phyloP scores from a whole-genome alignment of 23 red algal species.

The Gracilariopsis chorda region DNA sequence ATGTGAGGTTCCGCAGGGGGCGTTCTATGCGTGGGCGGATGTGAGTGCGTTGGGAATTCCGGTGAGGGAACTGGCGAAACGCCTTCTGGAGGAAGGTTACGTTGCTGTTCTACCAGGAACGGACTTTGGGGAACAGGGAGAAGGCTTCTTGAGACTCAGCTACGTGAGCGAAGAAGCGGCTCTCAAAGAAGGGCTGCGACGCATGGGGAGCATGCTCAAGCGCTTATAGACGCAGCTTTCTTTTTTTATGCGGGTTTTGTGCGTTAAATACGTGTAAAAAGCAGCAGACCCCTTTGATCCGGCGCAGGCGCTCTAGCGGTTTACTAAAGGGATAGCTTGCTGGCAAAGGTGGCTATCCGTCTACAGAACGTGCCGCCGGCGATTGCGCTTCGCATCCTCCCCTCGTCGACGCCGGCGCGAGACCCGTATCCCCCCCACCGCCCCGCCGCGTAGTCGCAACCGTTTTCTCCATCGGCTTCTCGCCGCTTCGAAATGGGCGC shows the following conservation, averaged over 20 bases:
- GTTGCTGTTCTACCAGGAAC: constrained; percentile 96
- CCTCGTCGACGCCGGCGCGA: not conserved
- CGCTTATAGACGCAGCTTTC: not conserved
- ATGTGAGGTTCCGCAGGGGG: constrained; percentile 75
- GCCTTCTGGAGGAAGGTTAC: constrained; percentile 67
- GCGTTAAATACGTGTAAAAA: too few relatives aligned
- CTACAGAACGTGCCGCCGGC: not conserved
- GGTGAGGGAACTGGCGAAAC: constrained; percentile 44
- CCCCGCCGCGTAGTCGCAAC: not conserved
- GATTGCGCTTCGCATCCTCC: not conserved
- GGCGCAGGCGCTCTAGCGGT: too few relatives aligned
- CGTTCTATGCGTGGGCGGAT: constrained; percentile 93
- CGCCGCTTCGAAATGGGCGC: not conserved
- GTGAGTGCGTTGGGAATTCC: constrained; percentile 56
- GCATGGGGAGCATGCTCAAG: constrained; percentile 62
- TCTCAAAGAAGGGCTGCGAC: constrained; percentile 68
- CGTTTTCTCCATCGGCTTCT: not conserved
- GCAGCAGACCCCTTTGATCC: too few relatives aligned
- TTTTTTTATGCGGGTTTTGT: too few relatives aligned
- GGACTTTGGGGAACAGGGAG: constrained; percentile 91
- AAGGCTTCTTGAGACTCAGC: constrained; percentile 90
- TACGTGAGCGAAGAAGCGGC: constrained; percentile 69
- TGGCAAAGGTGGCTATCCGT: not conserved
- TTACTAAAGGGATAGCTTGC: too few relatives aligned
- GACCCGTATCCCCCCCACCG: not conserved